Evolutionary conservation across 257 asterid genomes (phyloP), one percentile per base, ranked within the genome.

Genomic region (Primulina tabacum): DNA sequence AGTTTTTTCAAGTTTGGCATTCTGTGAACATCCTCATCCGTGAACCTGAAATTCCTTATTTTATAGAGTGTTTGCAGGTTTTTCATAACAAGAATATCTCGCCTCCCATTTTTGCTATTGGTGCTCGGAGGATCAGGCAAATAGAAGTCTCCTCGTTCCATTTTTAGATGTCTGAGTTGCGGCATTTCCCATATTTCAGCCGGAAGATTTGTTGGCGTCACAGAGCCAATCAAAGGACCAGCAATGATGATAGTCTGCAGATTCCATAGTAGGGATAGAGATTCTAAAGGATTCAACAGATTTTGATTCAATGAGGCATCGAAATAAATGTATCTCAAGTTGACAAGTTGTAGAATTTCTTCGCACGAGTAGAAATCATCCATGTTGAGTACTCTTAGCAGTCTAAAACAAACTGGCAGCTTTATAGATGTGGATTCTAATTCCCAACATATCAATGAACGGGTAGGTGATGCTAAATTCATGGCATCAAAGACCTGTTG

Each of bases 241-340:
- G 30, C 34, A 40, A 68, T 9, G 29, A 11, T 17, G 1, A 72
- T 6, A 21, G 60, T 33, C 24, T 72, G 60, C 29, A 72, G 76
- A 65, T 72, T 55, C 66, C 65, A 32, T 24, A 72, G 40, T n/a
- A 12, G 29, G 26, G 71, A 65, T 12, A 38, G 50, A 38, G 55
- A 65, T 35, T 40, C 16, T 33, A 65, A 60, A 29, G 8, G 52
- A 60, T 62, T 62, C 5, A 20, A 18, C 40, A 14, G 17, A 37
- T 4, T 5, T 33, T 0, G 35, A 33, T 24, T 24, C 26, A 1
- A 24, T 24, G 26, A 3, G 1, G 7, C 4, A 12, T 12, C 1
- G 40, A 73, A n/a, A 30, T 65, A 71, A 65, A 73, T 65, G 66
- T 57, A 65, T 8, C 77, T 68, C 2, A 60, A 21, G 47, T 73